Evolutionary conservation across 192 early-diverging fungal species (phyloP).

Genomic region (Glomus cerebriforme): DNA sequence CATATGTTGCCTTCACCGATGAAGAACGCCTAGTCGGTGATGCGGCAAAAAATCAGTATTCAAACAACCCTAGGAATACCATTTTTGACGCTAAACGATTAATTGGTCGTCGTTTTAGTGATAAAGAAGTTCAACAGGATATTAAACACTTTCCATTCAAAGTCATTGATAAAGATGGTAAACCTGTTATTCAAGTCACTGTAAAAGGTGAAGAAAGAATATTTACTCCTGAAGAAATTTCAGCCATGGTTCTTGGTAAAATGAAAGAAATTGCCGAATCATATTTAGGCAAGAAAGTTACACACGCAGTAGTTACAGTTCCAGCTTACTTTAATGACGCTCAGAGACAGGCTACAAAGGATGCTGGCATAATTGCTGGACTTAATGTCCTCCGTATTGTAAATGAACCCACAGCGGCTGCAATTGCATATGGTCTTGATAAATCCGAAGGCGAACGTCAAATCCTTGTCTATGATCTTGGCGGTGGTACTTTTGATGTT

Average conservation of each 20-base stretch:
- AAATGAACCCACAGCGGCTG: conserved; percentile 91
- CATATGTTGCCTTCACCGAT: conserved; percentile 92
- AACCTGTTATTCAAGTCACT: conserved; percentile 80
- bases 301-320: conserved; percentile 94
- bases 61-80: conserved; percentile 88
- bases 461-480: conserved; percentile 95
- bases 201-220: conserved; percentile 86
- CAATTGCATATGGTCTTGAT: conserved; percentile 97
- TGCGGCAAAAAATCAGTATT: conserved; percentile 93
- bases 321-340: conserved; percentile 98
- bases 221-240: conserved; percentile 94
- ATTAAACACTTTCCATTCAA: conserved; percentile 97
- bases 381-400: conserved; percentile 84
- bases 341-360: conserved; percentile 94
- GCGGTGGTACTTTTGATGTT: conserved; percentile 99
- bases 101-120: conserved; percentile 86
- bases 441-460: conserved; percentile 86
- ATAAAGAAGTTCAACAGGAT: conserved; percentile 89
- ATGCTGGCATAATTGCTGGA: conserved; percentile 84
- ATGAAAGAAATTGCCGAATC: conserved; percentile 95
- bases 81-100: conserved; percentile 94
- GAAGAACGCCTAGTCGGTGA: conserved; percentile 92
- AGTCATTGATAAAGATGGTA: conserved; percentile 77
- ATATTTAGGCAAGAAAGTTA: conserved; percentile 85
- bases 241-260: conserved; percentile 88